phyloP scores from a whole-genome alignment of 441 rosid species.

The Croton laevigatus region DNA sequence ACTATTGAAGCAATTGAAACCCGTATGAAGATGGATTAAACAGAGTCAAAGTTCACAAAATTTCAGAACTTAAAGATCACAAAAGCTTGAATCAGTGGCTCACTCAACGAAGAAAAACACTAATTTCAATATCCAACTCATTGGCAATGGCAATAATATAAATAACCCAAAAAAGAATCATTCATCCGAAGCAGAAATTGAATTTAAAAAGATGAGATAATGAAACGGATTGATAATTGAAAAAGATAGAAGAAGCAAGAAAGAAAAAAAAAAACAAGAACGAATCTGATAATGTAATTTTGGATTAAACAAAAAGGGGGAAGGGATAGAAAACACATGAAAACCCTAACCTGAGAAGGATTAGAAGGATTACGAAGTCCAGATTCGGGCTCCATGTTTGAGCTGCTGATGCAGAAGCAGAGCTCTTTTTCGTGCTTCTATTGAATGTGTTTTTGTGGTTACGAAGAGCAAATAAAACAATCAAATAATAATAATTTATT shows the following conservation, averaged over 20 bases:
- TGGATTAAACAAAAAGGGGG: background rate
- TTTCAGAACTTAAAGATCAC: conserved; percentile 6
- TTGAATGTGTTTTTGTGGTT: background rate
- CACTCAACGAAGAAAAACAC: background rate
- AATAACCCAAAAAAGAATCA: no score
- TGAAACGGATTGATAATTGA: background rate
- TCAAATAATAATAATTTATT: background rate
- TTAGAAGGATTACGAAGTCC: conserved; percentile 38
- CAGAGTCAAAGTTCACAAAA: conserved; percentile 2
- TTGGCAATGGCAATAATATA: no score
- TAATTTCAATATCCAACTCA: background rate
- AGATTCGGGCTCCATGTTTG: conserved; percentile 48
- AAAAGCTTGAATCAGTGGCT: conserved; percentile 1
- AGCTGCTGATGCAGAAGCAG: background rate
- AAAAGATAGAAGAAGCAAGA: background rate
- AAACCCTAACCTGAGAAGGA: conserved; percentile 43
- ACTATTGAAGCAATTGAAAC: background rate
- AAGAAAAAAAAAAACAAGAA: background rate
- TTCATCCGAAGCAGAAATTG: no score
- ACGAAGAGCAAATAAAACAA: background rate
- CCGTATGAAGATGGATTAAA: conserved; percentile 4
- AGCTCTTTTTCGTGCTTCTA: background rate
- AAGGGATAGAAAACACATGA: background rate
- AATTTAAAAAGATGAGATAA: background rate
- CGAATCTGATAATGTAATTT: background rate